Conservation (phyloP, 2,329 filamentous ascomycete species). For the Trichoderma sp. region DNA sequence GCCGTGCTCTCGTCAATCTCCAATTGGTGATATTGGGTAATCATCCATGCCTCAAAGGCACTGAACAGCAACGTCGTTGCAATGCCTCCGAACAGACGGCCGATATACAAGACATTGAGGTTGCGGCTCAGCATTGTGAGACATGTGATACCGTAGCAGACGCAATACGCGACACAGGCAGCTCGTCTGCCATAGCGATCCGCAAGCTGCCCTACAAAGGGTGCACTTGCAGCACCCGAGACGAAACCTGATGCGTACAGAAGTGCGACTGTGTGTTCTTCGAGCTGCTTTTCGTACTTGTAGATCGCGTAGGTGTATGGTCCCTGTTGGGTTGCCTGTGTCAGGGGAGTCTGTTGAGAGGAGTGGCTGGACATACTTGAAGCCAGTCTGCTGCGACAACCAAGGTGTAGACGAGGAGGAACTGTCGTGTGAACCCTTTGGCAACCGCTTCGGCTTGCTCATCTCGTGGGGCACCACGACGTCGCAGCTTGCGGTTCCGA, state of each 20-base stretch:
- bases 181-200: slow-evolving; percentile 53
- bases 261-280: slow-evolving; percentile 49
- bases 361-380: slow-evolving; percentile 32
- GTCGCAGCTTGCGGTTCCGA: slow-evolving; percentile 1
- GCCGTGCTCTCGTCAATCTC: slow-evolving; percentile 46
- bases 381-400: slow-evolving; percentile 42
- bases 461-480: not conserved
- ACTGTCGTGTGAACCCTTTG: slow-evolving; percentile 9
- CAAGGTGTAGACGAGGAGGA: slow-evolving; percentile 35
- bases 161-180: slow-evolving; percentile 57
- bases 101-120: slow-evolving; percentile 52
- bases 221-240: slow-evolving; percentile 50
- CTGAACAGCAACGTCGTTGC: slow-evolving; percentile 60
- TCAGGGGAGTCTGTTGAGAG: not conserved
- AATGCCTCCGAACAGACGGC: slow-evolving; percentile 57
- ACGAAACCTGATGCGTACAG: slow-evolving; percentile 54
- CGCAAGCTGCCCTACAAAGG: slow-evolving; percentile 44
- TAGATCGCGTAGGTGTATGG: slow-evolving; percentile 57
- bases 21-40: slow-evolving; percentile 56
- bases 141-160: slow-evolving; percentile 55
- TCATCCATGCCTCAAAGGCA: slow-evolving; percentile 63
- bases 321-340: slow-evolving; percentile 36
- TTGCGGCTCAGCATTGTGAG: slow-evolving; percentile 51
- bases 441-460: not conserved
- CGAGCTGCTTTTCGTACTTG: slow-evolving; percentile 52